Conservation (phyloP, 2,329 filamentous ascomycete genomes). For the Raffaelea deltoideospora region DNA sequence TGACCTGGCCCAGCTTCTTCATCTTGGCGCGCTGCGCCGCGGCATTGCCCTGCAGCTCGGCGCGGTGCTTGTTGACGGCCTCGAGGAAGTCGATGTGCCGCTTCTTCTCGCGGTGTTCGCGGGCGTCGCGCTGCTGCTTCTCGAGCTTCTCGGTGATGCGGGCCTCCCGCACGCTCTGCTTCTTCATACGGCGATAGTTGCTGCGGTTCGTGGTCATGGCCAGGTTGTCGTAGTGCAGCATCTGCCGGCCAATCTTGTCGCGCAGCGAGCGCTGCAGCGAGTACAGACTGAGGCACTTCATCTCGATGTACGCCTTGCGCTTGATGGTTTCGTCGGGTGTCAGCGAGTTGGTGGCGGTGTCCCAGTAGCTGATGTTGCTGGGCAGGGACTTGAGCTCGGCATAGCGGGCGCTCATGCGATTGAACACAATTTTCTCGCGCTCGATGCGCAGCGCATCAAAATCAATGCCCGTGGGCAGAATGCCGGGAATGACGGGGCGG, state of each 20-base stretch:
- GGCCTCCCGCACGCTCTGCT: conserved; percentile 87
- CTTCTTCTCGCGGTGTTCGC: conserved; percentile 93
- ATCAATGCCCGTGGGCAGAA: conserved; percentile 81
- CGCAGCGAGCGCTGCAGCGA: conserved; percentile 77
- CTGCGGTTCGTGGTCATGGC: conserved; percentile 94
- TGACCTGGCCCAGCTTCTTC: conserved; percentile 76
- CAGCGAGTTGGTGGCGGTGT: conserved; percentile 52
- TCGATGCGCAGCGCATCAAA: conserved; percentile 75
- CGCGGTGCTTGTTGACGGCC: conserved; percentile 68
- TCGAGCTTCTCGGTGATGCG: conserved; percentile 97
- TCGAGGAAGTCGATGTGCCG: conserved; percentile 87
- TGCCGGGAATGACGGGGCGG: conserved; percentile 67
- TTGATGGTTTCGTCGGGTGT: conserved; percentile 71
- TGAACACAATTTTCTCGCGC: conserved; percentile 77
- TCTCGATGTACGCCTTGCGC: conserved; percentile 82
- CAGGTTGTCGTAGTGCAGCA: conserved; percentile 90
- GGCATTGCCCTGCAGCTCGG: conserved; percentile 58
- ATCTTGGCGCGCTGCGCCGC: conserved; percentile 55
- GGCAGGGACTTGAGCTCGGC: conserved; percentile 70
- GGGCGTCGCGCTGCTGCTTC: conserved; percentile 94
- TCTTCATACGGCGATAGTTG: conserved; percentile 88
- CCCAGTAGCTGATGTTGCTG: conserved; percentile 78
- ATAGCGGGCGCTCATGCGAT: conserved; percentile 74
- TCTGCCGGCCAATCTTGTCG: conserved; percentile 75
- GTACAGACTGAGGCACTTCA: conserved; percentile 79